phyloP scores from a whole-genome alignment of 2,329 filamentous ascomycete genomes.

The Triangularia setosa region DNA sequence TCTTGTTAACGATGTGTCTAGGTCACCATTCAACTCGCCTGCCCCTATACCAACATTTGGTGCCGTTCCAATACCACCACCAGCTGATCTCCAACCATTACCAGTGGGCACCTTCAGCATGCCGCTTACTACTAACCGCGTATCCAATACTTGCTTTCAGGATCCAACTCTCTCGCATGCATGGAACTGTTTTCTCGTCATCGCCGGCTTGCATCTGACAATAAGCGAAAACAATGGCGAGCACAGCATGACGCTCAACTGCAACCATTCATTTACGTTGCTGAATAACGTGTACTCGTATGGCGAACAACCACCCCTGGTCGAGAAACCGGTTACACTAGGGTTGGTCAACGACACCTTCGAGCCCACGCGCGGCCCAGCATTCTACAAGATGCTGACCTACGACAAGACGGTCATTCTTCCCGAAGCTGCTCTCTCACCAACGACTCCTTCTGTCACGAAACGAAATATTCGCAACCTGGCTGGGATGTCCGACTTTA shows the following conservation, averaged over 20 bases:
- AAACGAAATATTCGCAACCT: conserved; percentile 8
- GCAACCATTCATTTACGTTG: conserved; percentile 36
- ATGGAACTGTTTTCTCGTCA: conserved; percentile 60
- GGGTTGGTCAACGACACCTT: conserved; percentile 50
- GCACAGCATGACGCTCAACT: conserved; percentile 41
- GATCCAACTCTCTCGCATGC: conserved; percentile 52
- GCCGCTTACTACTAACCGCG: conserved; percentile 48
- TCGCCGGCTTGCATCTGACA: conserved; percentile 37
- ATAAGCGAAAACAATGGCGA: conserved; percentile 33
- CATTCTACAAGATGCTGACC: conserved; percentile 46
- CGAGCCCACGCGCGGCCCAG: conserved; percentile 47
- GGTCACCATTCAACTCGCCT: conserved; percentile 12
- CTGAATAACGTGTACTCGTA: conserved; percentile 42
- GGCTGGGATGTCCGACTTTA: conserved; percentile 29
- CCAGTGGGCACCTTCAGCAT: conserved; percentile 54
- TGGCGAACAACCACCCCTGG: conserved; percentile 50
- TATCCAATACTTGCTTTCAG: conserved; percentile 54
- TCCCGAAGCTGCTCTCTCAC: conserved; percentile 32
- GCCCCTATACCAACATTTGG: conserved; percentile 34
- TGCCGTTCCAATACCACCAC: conserved; percentile 48
- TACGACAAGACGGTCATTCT: conserved; percentile 58
- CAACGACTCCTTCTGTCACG: not conserved
- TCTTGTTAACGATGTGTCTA: conserved; percentile 19
- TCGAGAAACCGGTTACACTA: conserved; percentile 38
- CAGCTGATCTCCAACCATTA: conserved; percentile 49